These are phyloP conservation scores for Lactifluus echinatus DNA, from an alignment of 768 basidiomycete genomes.

Conservation along the genomic window DNA sequence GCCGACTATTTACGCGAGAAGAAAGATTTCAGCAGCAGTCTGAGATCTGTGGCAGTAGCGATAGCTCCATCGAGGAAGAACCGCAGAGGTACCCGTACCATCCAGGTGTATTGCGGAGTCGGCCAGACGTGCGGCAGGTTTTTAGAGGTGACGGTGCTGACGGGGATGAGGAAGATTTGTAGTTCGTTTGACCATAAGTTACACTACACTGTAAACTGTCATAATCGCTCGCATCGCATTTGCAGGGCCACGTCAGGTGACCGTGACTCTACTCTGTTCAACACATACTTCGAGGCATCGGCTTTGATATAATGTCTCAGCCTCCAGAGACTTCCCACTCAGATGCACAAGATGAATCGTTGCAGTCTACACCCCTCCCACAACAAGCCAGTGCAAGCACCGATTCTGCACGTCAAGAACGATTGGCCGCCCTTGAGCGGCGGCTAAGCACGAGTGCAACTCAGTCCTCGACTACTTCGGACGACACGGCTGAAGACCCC, in stretches of 20 bases:
- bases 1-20: constrained; percentile 1
- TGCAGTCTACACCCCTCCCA: no score
- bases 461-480: neutral
- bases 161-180: constrained; percentile 13
- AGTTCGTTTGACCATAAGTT: neutral
- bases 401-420: constrained; percentile 49
- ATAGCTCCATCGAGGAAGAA: constrained; percentile 16
- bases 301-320: neutral
- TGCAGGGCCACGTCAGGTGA: no score
- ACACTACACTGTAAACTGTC: no score
- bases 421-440: constrained; percentile 33
- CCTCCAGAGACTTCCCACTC: neutral
- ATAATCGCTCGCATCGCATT: neutral
- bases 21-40: neutral
- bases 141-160: constrained; percentile 5
- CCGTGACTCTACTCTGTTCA: no score
- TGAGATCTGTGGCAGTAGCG: constrained; percentile 15
- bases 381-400: neutral
- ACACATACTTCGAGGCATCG: no score
- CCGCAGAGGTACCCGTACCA: neutral
- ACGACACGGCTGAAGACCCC: constrained; percentile 4
- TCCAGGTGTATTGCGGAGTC: constrained; percentile 2
- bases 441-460: constrained; percentile 8
- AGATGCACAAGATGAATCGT: neutral
- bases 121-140: constrained; percentile 13